A percentile compares a stretch with the other conserved stretches of the same genome.
phyloP scores from a whole-genome alignment of 192 early-diverging fungal species.

The Podila minutissima region DNA sequence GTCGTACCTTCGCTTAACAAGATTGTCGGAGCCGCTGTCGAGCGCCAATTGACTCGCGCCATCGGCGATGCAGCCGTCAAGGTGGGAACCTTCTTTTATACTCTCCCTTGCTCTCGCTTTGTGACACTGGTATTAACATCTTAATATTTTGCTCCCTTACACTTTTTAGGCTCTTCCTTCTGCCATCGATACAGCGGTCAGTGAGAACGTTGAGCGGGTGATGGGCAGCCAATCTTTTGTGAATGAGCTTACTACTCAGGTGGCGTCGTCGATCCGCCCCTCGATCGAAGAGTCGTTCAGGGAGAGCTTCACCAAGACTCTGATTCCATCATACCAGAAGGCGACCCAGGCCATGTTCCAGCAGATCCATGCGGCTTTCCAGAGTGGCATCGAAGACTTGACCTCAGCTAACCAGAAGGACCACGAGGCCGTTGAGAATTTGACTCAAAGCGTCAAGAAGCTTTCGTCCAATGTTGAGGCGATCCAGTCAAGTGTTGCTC shows the following conservation, averaged over 20 bases:
- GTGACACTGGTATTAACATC: background rate
- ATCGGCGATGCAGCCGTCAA: constrained; percentile 50
- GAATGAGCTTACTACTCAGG: constrained; percentile 36
- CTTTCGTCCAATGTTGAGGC: constrained; percentile 38
- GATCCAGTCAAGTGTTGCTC: constrained; percentile 17
- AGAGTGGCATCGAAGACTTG: constrained; percentile 49
- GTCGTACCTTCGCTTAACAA: constrained; percentile 54
- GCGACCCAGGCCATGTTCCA: constrained; percentile 59
- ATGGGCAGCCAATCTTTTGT: constrained; percentile 43
- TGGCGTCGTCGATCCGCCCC: constrained; percentile 51
- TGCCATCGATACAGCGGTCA: constrained; percentile 48
- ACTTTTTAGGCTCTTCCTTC: constrained; percentile 43
- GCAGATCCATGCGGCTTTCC: constrained; percentile 54
- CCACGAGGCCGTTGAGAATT: constrained; percentile 25
- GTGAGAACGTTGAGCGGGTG: constrained; percentile 49
- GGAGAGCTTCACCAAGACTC: constrained; percentile 51
- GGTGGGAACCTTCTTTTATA: constrained; percentile 25
- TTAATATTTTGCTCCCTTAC: background rate
- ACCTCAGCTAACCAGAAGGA: constrained; percentile 21
- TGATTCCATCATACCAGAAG: constrained; percentile 59
- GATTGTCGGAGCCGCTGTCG: constrained; percentile 50
- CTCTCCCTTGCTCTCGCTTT: background rate
- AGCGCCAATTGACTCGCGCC: constrained; percentile 48
- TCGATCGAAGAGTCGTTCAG: constrained; percentile 56
- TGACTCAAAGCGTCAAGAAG: constrained; percentile 15